phyloP scores from a whole-genome alignment of 768 basidiomycete species.

The Tulasnella sp. region DNA sequence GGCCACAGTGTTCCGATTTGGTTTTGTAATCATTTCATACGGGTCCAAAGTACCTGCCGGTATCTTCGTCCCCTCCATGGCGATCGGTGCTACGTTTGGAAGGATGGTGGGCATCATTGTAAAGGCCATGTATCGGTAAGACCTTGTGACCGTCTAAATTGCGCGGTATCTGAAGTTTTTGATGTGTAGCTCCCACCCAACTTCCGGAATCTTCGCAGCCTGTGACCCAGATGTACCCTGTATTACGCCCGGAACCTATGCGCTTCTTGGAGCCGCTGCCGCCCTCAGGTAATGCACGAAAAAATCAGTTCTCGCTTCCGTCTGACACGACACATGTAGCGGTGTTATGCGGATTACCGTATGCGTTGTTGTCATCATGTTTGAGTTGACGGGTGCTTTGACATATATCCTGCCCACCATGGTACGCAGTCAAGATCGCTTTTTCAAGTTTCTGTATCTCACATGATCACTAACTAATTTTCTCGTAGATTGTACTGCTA shows the following conservation, averaged over 20 bases:
- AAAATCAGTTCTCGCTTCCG: too few relatives aligned
- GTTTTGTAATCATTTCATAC: conserved; percentile 88
- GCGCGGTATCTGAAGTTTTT: not conserved
- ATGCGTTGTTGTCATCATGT: conserved; percentile 99
- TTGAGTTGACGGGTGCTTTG: conserved; percentile 94
- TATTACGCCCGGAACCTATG: conserved; percentile 98
- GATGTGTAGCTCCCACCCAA: conserved; percentile 69
- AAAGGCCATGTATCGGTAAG: conserved; percentile 84
- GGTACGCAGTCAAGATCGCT: conserved; percentile 54
- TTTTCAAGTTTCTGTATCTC: not conserved
- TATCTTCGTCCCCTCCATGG: conserved; percentile 99
- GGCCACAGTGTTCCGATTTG: conserved; percentile 86
- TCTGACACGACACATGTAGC: conserved; percentile 49
- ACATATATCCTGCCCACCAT: conserved; percentile 98
- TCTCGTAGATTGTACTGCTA: conserved; percentile 81
- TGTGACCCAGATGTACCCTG: conserved; percentile 93
- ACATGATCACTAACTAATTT: not conserved
- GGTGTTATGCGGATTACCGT: conserved; percentile 98
- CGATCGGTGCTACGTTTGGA: conserved; percentile 95
- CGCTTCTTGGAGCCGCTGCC: conserved; percentile 95
- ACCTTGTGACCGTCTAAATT: conserved; percentile 1
- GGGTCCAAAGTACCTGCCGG: conserved; percentile 97
- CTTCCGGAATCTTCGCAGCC: conserved; percentile 84
- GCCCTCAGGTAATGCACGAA: conserved; percentile 70
- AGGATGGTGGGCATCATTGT: conserved; percentile 97